Percentiles rank a stretch among this genome's conserved stretches.
phyloP scores from a whole-genome alignment of 2,329 filamentous ascomycete genomes.

The Fusarium humuli region DNA sequence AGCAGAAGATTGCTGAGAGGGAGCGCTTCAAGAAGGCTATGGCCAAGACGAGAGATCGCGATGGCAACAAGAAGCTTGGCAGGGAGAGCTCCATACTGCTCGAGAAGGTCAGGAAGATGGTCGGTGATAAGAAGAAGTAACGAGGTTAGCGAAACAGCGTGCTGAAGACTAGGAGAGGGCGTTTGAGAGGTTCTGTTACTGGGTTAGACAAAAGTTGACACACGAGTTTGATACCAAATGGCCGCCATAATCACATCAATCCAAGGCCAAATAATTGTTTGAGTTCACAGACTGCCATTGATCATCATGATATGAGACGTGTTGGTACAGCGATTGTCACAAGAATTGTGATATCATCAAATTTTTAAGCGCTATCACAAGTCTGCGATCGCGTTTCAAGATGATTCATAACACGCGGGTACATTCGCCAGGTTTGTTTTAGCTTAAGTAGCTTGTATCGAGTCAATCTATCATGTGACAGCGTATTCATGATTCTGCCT shows the following conservation, averaged over 20 bases:
- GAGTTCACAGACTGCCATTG: background rate
- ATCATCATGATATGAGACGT: background rate
- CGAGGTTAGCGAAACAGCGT: background rate
- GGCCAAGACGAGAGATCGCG: conserved; percentile 78
- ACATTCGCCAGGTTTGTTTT: background rate
- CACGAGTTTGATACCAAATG: conserved; percentile 24
- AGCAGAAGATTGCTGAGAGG: conserved; percentile 73
- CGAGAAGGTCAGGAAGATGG: conserved; percentile 80
- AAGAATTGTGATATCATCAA: background rate
- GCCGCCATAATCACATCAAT: conserved; percentile 12
- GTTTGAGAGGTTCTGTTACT: conserved; percentile 26
- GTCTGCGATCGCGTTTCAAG: conserved; percentile 11
- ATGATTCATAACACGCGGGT: background rate
- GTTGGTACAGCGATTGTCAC: background rate
- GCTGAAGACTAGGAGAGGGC: conserved; percentile 16
- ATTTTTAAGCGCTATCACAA: background rate
- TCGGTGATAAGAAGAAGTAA: conserved; percentile 57
- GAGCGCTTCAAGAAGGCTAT: conserved; percentile 74
- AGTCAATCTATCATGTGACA: background rate
- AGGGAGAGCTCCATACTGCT: conserved; percentile 82
- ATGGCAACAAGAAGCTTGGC: conserved; percentile 83
- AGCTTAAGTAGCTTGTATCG: background rate
- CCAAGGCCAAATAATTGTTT: background rate
- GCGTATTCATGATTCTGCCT: background rate
- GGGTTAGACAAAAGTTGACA: conserved; percentile 36